Conservation (phyloP, 345 rosid genomes). For the Populus simonii region DNA sequence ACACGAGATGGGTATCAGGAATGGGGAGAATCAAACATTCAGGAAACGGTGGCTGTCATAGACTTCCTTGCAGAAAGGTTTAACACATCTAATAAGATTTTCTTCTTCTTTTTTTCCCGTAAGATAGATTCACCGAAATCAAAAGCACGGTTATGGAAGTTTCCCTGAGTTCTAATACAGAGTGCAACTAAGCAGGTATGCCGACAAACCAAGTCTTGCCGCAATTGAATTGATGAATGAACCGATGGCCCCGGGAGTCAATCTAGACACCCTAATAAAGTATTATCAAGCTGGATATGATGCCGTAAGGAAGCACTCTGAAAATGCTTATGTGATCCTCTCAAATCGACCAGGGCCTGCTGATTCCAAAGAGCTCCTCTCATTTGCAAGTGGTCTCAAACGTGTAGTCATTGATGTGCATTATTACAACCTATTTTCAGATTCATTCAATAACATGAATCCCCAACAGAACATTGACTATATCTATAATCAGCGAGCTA, state of each 20-base stretch:
- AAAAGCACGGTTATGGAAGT: not conserved
- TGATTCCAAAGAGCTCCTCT: constrained; percentile 26
- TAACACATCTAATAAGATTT: not conserved
- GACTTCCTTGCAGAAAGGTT: constrained; percentile 40
- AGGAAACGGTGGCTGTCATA: constrained; percentile 32
- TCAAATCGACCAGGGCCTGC: constrained; percentile 33
- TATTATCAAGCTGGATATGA: constrained; percentile 37
- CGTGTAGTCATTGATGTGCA: constrained; percentile 41
- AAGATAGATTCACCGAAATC: too few species aligned
- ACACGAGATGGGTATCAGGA: constrained; percentile 42
- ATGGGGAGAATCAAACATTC: constrained; percentile 36
- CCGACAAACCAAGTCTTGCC: constrained; percentile 7
- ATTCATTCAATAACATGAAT: constrained; percentile 1
- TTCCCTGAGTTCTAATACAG: not conserved
- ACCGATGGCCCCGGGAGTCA: constrained; percentile 27
- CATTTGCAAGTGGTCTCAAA: constrained; percentile 18
- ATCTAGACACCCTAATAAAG: constrained; percentile 20
- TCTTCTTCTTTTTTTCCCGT: too few species aligned
- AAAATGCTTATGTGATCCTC: constrained; percentile 30
- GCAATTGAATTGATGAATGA: constrained; percentile 46
- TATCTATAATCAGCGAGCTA: constrained; percentile 17
- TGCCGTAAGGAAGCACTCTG: constrained; percentile 34
- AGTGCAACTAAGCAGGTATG: not conserved
- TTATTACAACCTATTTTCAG: constrained; percentile 32
- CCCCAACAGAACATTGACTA: constrained; percentile 27